These are phyloP conservation scores for Kodamaea sagamina DNA, from an alignment of 805 yeast species.

Conservation along the genomic window DNA sequence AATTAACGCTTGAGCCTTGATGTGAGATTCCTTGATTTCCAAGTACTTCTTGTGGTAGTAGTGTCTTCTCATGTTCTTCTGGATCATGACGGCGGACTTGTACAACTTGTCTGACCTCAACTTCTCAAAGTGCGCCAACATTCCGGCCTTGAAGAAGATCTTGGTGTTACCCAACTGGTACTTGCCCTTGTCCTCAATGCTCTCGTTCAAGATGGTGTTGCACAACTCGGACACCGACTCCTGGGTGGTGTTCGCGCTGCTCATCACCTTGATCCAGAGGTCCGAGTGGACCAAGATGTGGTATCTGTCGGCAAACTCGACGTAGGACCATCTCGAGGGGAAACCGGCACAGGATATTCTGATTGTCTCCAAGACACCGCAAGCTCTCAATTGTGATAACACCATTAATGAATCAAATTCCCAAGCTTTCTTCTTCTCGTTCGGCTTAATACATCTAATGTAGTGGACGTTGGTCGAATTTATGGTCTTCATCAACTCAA, in stretches of 20 bases:
- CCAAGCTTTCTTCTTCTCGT: constrained; percentile 94
- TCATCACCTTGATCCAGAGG: constrained; percentile 62
- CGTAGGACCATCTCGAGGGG: constrained; percentile 94
- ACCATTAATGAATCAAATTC: constrained; percentile 94
- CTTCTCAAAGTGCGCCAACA: constrained; percentile 88
- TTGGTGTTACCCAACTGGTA: constrained; percentile 92
- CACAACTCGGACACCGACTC: constrained; percentile 66
- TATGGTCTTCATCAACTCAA: constrained; percentile 90
- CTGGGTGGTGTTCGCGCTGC: constrained; percentile 48
- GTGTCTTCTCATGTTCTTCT: constrained; percentile 72
- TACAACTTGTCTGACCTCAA: constrained; percentile 76
- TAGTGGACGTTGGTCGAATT: constrained; percentile 95
- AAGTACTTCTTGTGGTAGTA: constrained; percentile 63
- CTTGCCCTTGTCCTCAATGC: constrained; percentile 65
- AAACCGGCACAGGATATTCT: constrained; percentile 97
- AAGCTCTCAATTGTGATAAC: constrained; percentile 90
- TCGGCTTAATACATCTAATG: constrained; percentile 96
- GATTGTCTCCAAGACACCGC: constrained; percentile 97
- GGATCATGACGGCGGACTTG: constrained; percentile 79
- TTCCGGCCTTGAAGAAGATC: constrained; percentile 94
- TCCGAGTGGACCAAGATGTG: constrained; percentile 76
- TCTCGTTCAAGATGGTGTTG: constrained; percentile 60
- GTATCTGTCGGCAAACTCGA: constrained; percentile 87
- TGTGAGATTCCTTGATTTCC: constrained; percentile 55
- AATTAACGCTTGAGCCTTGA: constrained; percentile 57